Base-by-base conservation (phyloP, 2,329 filamentous ascomycete species). In the Dothiorella sarmentorum region DNA sequence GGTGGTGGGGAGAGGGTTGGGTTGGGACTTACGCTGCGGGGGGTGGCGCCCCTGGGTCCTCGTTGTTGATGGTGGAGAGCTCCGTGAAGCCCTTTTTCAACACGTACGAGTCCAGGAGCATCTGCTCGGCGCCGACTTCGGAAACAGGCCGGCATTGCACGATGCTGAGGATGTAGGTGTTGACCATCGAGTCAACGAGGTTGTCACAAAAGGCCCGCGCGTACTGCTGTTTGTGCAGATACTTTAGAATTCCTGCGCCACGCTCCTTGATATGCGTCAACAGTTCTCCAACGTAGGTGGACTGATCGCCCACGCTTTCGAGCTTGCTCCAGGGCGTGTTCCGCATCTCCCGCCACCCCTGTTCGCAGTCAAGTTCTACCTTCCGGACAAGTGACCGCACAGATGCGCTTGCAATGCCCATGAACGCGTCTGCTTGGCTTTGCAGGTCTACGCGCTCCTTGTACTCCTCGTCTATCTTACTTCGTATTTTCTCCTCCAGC, bases 291-390 rank as follows among this genome's bases (percentile, higher is more conserved):
- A 97, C 90, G 66, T 97, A 99, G 0, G 89, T 87, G 73, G 91
- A 97, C 69, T 97, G 91, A 71, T 99, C 94, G 43, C 90, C 90
- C 3, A 96, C 94, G 61, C 83, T 89, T 66, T 97, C 94, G 80
- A 99, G 89, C 63, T 89, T 91, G 72, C 87, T 89, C 94, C 94
- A 99, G 49, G 92, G 89, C 0, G 89, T 96, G 69, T 97, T 96
- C 63, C 87, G 88, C 94, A 99, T 99, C 76, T 97, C 94, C 59
- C 92, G 85, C 94, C 93, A 99, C 15, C 88, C 87, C 0, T 88
- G 84, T 63, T 97, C 93, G 66, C 91, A 88, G 55, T 88, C 88
- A 0, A 86, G 72, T 70, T 96, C 92, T 4, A 96, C 89, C 67
- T 86, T 87, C 61, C 89, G 86, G 4, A 97, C 92, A 44, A 99